A percentile compares a stretch with the other conserved stretches of the same genome.
Evolutionary conservation across 2,329 filamentous ascomycete species (phyloP).

Genomic region (Aspergillus ochraceoroseus): DNA sequence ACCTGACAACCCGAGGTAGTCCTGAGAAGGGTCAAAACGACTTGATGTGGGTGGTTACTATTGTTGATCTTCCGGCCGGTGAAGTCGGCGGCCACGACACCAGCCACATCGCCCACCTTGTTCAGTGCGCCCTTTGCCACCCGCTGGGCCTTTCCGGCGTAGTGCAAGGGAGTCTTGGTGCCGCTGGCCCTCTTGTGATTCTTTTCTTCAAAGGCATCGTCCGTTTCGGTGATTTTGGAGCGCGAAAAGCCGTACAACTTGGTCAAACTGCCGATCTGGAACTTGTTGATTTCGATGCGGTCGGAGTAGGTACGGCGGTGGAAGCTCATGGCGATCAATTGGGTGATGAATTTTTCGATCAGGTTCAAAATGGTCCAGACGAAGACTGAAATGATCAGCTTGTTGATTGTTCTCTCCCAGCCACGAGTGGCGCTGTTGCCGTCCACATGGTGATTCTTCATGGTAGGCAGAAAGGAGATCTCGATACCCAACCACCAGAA

Average conservation of each 20-base stretch:
- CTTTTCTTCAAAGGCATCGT: constrained; percentile 67
- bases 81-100: constrained; percentile 83
- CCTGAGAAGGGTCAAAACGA: constrained; percentile 71
- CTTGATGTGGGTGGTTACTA: constrained; percentile 75
- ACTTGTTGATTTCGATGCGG: constrained; percentile 87
- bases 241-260: constrained; percentile 64
- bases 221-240: constrained; percentile 61
- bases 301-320: constrained; percentile 86
- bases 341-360: constrained; percentile 86
- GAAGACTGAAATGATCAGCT: constrained; percentile 80
- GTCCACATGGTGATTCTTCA: constrained; percentile 60
- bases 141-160: constrained; percentile 64
- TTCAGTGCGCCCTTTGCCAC: constrained; percentile 70
- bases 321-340: constrained; percentile 90
- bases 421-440: constrained; percentile 49
- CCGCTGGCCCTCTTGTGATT: constrained; percentile 51
- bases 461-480: constrained; percentile 77
- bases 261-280: constrained; percentile 66
- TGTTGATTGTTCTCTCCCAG: constrained; percentile 78
- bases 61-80: constrained; percentile 66
- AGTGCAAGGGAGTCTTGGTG: constrained; percentile 66
- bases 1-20: constrained; percentile 72
- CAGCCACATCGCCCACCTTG: constrained; percentile 80
- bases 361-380: constrained; percentile 75
- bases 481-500: constrained; percentile 88